A percentile compares a stretch with the other conserved stretches of the same genome.
Evolutionary conservation across 129 eudicot species (phyloP).

Genomic region (Flaveria linearis): DNA sequence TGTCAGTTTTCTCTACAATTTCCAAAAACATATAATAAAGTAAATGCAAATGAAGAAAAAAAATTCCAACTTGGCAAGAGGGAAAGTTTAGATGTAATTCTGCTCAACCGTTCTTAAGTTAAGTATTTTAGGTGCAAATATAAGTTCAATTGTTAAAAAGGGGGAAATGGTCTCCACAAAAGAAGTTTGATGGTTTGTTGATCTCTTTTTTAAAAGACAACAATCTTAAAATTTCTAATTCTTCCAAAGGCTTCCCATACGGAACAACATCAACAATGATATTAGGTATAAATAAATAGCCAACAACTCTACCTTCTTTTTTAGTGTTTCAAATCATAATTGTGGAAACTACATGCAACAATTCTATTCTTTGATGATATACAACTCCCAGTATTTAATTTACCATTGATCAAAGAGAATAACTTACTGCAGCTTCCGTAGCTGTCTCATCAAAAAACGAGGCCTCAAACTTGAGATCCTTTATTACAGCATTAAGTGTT

Average conservation of each 20-base stretch:
- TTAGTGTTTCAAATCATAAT: background rate
- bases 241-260: background rate
- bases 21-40: no score
- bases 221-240: background rate
- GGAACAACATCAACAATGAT: background rate
- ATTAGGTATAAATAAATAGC: background rate
- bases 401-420: background rate
- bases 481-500: slow-evolving; percentile 64
- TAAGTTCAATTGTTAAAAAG: background rate
- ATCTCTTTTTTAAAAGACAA: background rate
- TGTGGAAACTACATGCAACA: slow-evolving; percentile 3
- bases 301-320: background rate
- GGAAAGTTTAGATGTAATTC: background rate
- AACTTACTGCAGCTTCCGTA: slow-evolving; percentile 68
- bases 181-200: background rate
- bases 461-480: slow-evolving; percentile 76
- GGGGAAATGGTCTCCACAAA: background rate
- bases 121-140: background rate
- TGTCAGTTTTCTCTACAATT: no score
- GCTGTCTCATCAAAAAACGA: slow-evolving; percentile 84
- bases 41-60: background rate
- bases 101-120: background rate
- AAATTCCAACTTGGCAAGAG: background rate
- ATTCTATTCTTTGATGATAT: background rate
- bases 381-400: background rate